A percentile compares a stretch with the other conserved stretches of the same genome.
phyloP scores from a whole-genome alignment of 1,284 basidiomycete genomes.

The Limonomyces culmigenus region DNA sequence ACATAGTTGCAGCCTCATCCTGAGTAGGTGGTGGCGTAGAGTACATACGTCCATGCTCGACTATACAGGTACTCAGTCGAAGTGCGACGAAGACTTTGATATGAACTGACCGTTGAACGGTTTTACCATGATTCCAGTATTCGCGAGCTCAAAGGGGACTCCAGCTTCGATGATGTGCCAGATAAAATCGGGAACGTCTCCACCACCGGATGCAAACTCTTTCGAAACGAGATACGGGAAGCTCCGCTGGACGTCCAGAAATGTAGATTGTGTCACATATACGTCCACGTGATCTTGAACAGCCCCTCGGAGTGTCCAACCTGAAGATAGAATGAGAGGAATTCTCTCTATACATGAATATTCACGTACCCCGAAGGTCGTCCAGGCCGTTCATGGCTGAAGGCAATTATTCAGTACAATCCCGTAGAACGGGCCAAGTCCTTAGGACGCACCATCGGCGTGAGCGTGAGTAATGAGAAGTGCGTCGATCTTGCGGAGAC shows the following conservation, averaged over 20 bases:
- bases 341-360: constrained; percentile 5
- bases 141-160: constrained; percentile 43
- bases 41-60: too few relatives aligned
- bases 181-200: constrained; percentile 62
- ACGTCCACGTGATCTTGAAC: constrained; percentile 63
- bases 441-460: constrained; percentile 41
- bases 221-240: constrained; percentile 69
- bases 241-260: constrained; percentile 39
- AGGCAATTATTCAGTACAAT: constrained; percentile 6
- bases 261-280: constrained; percentile 52
- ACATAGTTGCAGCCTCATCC: too few relatives aligned
- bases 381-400: constrained; percentile 72
- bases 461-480: constrained; percentile 68
- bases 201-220: constrained; percentile 63
- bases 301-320: constrained; percentile 51
- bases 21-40: too few relatives aligned
- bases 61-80: too few relatives aligned
- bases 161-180: constrained; percentile 64
- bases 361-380: constrained; percentile 49
- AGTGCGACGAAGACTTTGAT: too few relatives aligned
- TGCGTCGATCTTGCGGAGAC: constrained; percentile 58
- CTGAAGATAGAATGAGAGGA: constrained; percentile 19
- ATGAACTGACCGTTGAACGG: constrained; percentile 48
- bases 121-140: constrained; percentile 42
- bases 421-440: constrained; percentile 2